Conservation (phyloP, 305 asterid species). For the Fraxinus sp. region DNA sequence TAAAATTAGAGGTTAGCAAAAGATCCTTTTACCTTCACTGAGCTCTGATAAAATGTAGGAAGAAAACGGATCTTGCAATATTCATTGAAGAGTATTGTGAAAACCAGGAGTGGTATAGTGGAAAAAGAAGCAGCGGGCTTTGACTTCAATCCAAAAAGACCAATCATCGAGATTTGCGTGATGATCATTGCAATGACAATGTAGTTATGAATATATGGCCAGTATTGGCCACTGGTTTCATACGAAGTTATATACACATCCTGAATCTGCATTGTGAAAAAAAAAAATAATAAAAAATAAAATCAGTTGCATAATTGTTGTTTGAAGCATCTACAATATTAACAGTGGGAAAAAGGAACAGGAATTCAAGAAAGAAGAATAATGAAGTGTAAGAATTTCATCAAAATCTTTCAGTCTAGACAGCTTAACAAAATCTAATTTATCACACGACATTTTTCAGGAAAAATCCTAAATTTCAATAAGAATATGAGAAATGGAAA, state of each 20-base stretch:
- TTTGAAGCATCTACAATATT: neutral
- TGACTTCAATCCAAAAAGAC: slow-evolving; percentile 85
- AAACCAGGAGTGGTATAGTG: slow-evolving; percentile 68
- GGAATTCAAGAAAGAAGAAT: neutral
- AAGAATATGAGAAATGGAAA: neutral
- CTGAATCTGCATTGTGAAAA: slow-evolving; percentile 57
- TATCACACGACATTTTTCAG: neutral
- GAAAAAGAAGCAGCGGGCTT: slow-evolving; percentile 83
- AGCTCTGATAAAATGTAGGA: slow-evolving; percentile 66
- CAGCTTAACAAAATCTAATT: neutral
- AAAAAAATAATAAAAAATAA: no score
- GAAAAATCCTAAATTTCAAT: neutral
- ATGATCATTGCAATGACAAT: slow-evolving; percentile 64
- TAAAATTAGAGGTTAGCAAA: neutral
- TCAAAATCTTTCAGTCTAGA: neutral
- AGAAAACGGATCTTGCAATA: slow-evolving; percentile 86
- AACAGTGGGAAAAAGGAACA: neutral
- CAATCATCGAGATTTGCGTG: slow-evolving; percentile 86
- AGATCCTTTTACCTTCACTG: slow-evolving; percentile 59
- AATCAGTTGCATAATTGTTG: slow-evolving; percentile 5
- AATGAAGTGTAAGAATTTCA: neutral
- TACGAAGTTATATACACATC: slow-evolving; percentile 78
- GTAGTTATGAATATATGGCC: slow-evolving; percentile 92
- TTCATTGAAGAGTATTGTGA: slow-evolving; percentile 72
- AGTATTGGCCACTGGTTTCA: slow-evolving; percentile 86